A percentile compares a stretch with the other conserved stretches of the same genome.
Conservation (phyloP, 2,329 filamentous ascomycete species). For the Epichloe sylvatica region DNA sequence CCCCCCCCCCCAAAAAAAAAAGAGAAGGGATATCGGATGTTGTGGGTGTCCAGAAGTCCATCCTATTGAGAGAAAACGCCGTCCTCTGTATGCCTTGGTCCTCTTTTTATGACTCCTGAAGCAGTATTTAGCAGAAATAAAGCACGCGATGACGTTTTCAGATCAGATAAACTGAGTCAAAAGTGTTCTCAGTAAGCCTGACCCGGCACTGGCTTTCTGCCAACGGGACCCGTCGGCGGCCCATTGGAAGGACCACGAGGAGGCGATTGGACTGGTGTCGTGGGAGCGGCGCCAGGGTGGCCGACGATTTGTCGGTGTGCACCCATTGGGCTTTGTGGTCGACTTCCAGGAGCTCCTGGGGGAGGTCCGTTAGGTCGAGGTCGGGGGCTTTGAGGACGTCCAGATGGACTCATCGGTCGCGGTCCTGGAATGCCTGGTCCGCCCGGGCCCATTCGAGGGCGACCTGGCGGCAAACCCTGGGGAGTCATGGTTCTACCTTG, state of each 20-base stretch:
- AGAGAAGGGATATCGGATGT: neutral
- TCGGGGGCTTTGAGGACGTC: constrained; percentile 8
- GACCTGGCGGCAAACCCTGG: neutral
- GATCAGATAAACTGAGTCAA: neutral
- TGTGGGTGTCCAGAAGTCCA: constrained; percentile 9
- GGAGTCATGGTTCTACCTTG: constrained; percentile 9
- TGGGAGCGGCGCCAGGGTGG: constrained; percentile 31
- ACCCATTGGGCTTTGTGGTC: constrained; percentile 29
- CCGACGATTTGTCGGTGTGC: constrained; percentile 27
- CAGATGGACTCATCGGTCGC: constrained; percentile 30
- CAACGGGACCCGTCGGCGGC: constrained; percentile 29
- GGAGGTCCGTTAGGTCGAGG: constrained; percentile 6
- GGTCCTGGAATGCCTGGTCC: constrained; percentile 5
- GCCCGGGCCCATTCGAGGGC: constrained; percentile 11
- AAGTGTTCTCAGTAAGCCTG: constrained; percentile 30
- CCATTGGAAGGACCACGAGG: constrained; percentile 23
- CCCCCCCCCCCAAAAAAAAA: neutral
- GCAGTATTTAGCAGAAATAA: constrained; percentile 3
- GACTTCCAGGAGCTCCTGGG: constrained; percentile 18
- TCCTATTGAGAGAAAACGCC: constrained; percentile 18
- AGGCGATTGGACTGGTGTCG: constrained; percentile 27
- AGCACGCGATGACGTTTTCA: constrained; percentile 2
- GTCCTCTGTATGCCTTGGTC: constrained; percentile 11
- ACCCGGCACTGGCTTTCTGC: constrained; percentile 42
- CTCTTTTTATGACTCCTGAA: constrained; percentile 9